A percentile compares a stretch with the other conserved stretches of the same genome.
Evolutionary conservation across 208 protist genomes (phyloP).

Genomic region (Crithidia bombi): DNA sequence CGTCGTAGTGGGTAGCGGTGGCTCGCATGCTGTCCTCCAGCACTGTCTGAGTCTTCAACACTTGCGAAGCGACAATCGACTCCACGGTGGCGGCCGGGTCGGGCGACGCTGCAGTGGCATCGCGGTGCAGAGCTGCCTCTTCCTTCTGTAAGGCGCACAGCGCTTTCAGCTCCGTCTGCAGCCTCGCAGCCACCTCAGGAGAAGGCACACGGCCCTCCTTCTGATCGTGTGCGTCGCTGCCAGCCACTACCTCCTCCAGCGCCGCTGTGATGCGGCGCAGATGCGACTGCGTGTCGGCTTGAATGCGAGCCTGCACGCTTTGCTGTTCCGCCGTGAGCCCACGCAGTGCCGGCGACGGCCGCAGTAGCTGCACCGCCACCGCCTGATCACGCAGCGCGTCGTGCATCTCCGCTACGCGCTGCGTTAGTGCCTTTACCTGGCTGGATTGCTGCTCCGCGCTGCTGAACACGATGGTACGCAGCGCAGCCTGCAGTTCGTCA

Average conservation of each 20-base stretch:
- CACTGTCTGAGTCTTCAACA: slow-evolving; percentile 18
- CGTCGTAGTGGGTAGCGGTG: background rate
- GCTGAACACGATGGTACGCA: slow-evolving; percentile 12
- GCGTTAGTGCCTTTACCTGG: slow-evolving; percentile 18
- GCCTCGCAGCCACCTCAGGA: background rate
- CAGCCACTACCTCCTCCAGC: slow-evolving; percentile 5
- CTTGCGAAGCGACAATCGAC: slow-evolving; percentile 24
- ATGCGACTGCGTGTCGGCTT: slow-evolving; percentile 18
- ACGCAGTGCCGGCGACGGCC: slow-evolving; percentile 13
- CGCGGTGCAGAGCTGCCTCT: slow-evolving; percentile 20
- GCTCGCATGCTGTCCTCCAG: slow-evolving; percentile 10
- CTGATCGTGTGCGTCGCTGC: background rate
- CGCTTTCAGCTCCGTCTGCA: slow-evolving; percentile 13
- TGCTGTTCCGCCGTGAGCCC: slow-evolving; percentile 29
- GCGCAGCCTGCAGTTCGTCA: slow-evolving; percentile 11
- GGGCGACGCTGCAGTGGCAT: slow-evolving; percentile 8
- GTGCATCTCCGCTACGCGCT: slow-evolving; percentile 25
- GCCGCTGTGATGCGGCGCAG: slow-evolving; percentile 17
- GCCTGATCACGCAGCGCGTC: slow-evolving; percentile 24
- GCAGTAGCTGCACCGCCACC: slow-evolving; percentile 27
- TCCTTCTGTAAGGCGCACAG: slow-evolving; percentile 27
- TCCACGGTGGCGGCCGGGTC: slow-evolving; percentile 15
- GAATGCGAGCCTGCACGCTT: slow-evolving; percentile 16
- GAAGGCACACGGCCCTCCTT: background rate
- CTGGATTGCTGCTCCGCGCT: slow-evolving; percentile 12